These are phyloP conservation scores for Hysterangium stoloniferum DNA, from an alignment of 768 basidiomycete genomes.

Conservation along the genomic window DNA sequence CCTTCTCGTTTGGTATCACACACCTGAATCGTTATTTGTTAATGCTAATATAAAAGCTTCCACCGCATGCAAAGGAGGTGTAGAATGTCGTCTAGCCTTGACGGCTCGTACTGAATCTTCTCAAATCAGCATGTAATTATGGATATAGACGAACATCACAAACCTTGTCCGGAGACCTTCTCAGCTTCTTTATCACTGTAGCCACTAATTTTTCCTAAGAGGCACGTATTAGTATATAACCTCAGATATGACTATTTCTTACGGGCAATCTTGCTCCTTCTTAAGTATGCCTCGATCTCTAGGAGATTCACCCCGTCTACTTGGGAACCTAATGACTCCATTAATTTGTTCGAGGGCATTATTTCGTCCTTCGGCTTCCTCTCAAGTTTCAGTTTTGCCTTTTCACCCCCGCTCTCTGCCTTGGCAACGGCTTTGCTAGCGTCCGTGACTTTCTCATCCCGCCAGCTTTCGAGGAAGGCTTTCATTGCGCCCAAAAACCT, in stretches of 20 bases:
- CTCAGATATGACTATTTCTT: slow-evolving; percentile 20
- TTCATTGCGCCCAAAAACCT: slow-evolving; percentile 63
- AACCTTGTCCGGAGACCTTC: slow-evolving; percentile 28
- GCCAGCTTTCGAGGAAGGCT: slow-evolving; percentile 52
- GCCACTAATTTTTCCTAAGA: slow-evolving; percentile 77
- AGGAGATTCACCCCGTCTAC: slow-evolving; percentile 73
- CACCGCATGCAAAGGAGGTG: slow-evolving; percentile 72
- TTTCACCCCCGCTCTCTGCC: slow-evolving; percentile 8
- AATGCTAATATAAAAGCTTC: slow-evolving; percentile 75
- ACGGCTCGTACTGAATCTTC: neutral
- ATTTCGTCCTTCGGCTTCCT: slow-evolving; percentile 26
- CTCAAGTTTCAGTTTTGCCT: slow-evolving; percentile 7
- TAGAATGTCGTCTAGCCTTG: slow-evolving; percentile 23
- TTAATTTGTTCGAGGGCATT: slow-evolving; percentile 58
- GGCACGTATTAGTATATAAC: slow-evolving; percentile 25
- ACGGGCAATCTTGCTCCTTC: slow-evolving; percentile 67
- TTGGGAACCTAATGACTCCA: slow-evolving; percentile 57
- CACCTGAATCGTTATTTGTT: slow-evolving; percentile 72
- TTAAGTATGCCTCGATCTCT: slow-evolving; percentile 75
- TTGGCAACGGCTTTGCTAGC: slow-evolving; percentile 18
- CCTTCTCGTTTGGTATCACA: slow-evolving; percentile 7
- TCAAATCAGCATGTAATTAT: neutral
- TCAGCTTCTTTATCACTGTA: slow-evolving; percentile 61
- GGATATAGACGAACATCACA: neutral
- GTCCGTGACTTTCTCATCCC: slow-evolving; percentile 29